Percentiles rank a stretch among this genome's conserved stretches.
Evolutionary conservation across 352 stramenopile species (phyloP).

Genomic region (Phytopythium chamaehyphon): DNA sequence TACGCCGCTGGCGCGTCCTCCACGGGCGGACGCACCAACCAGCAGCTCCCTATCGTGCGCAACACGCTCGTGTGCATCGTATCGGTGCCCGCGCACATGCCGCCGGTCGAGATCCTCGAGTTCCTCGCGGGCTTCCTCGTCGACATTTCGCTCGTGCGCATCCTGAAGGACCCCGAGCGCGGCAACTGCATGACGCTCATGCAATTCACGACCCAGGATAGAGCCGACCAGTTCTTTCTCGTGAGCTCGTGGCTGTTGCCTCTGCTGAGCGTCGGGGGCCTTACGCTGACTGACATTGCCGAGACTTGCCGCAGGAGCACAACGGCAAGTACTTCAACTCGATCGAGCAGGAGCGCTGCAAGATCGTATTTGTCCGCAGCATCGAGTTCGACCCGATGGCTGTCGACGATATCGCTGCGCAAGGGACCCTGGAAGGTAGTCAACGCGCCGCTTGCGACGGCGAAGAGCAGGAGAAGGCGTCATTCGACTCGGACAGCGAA

Average conservation of each 20-base stretch:
- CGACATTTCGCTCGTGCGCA: conserved; percentile 72
- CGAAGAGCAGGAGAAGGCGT: conserved; percentile 14
- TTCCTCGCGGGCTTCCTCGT: conserved; percentile 72
- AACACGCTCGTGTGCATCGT: conserved; percentile 80
- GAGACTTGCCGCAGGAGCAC: conserved; percentile 38
- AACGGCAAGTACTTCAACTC: conserved; percentile 92
- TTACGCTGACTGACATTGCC: neutral
- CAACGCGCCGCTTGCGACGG: conserved; percentile 1
- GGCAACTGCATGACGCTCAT: conserved; percentile 86
- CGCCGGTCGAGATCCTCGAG: conserved; percentile 79
- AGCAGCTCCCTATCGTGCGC: conserved; percentile 56
- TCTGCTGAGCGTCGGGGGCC: neutral
- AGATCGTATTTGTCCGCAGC: conserved; percentile 87
- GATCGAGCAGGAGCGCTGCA: conserved; percentile 87
- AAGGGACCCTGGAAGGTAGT: neutral
- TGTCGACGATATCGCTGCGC: conserved; percentile 7
- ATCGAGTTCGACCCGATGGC: conserved; percentile 79
- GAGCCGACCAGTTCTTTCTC: conserved; percentile 79
- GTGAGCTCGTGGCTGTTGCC: conserved; percentile 10
- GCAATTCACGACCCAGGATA: conserved; percentile 74
- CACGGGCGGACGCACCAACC: conserved; percentile 7
- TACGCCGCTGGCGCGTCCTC: conserved; percentile 24
- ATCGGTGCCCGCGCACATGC: conserved; percentile 82
- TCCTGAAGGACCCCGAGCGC: conserved; percentile 77
- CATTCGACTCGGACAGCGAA: conserved; percentile 9